A percentile compares a stretch with the other conserved stretches of the same genome.
Evolutionary conservation across 345 rosid genomes (phyloP).

Genomic region (Citrus cavaleriei): DNA sequence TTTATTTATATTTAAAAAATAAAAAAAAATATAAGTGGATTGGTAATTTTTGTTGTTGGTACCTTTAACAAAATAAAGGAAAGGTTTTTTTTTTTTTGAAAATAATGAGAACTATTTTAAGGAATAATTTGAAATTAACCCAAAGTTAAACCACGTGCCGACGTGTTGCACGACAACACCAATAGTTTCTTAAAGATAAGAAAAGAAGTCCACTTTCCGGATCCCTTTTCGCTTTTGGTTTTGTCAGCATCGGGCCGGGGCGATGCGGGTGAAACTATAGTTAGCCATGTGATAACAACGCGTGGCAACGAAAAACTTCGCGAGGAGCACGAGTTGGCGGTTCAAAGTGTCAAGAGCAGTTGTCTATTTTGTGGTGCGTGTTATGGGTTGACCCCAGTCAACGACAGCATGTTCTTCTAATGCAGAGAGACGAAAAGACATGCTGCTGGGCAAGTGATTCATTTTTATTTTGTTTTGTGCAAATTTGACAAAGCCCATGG

Average conservation of each 20-base stretch:
- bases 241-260: background rate
- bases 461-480: background rate
- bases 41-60: no score
- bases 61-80: no score
- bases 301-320: background rate
- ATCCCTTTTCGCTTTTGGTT: background rate
- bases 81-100: no score
- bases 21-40: no score
- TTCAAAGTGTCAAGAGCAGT: background rate
- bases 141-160: no score
- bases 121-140: no score
- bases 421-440: background rate
- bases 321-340: background rate
- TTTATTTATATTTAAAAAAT: no score
- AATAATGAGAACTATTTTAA: no score
- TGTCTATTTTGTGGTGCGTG: background rate
- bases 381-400: background rate
- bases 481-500: background rate
- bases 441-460: background rate
- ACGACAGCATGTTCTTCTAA: background rate
- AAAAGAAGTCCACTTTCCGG: background rate
- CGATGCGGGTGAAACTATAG: background rate
- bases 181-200: no score
- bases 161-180: no score
- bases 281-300: background rate